phyloP scores from a whole-genome alignment of 108 stramenopile species.

The Mediolabrus comicus region DNA sequence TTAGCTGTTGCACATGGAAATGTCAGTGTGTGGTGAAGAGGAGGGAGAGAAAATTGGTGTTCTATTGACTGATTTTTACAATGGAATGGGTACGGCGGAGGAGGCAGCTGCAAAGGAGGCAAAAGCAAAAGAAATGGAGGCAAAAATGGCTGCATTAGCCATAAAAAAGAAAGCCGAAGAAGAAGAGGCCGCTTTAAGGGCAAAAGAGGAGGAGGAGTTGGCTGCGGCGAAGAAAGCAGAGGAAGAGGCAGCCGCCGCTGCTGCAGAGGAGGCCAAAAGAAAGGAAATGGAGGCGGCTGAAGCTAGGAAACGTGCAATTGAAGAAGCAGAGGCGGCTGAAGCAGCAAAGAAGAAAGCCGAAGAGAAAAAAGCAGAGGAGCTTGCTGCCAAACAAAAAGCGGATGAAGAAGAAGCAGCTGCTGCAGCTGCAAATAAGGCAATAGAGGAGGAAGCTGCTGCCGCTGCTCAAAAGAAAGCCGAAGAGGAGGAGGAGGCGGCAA shows the following conservation, averaged over 20 bases:
- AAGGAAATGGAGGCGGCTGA: not conserved
- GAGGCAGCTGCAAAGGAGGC: not conserved
- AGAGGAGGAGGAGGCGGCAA: not conserved
- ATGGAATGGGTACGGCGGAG: not conserved
- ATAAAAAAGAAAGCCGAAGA: not conserved
- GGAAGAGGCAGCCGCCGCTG: not conserved
- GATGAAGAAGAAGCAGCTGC: not conserved
- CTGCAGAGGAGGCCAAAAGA: not conserved
- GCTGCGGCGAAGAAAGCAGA: not conserved
- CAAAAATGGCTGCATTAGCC: not conserved
- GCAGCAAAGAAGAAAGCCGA: not conserved
- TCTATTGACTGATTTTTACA: not conserved
- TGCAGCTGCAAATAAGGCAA: not conserved
- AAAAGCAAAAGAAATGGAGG: not conserved
- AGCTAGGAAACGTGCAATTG: not conserved
- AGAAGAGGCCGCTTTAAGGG: not conserved
- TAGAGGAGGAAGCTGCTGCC: not conserved
- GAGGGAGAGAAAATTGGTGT: not conserved
- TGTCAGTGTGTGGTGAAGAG: not conserved
- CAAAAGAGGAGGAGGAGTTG: not conserved
- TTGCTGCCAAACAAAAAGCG: not conserved
- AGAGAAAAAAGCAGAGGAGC: not conserved
- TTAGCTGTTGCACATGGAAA: not conserved
- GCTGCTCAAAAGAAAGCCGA: not conserved
- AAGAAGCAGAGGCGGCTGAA: not conserved